Evolutionary conservation across 305 asterid genomes (phyloP).

Genomic region (Solanum hybrid): DNA sequence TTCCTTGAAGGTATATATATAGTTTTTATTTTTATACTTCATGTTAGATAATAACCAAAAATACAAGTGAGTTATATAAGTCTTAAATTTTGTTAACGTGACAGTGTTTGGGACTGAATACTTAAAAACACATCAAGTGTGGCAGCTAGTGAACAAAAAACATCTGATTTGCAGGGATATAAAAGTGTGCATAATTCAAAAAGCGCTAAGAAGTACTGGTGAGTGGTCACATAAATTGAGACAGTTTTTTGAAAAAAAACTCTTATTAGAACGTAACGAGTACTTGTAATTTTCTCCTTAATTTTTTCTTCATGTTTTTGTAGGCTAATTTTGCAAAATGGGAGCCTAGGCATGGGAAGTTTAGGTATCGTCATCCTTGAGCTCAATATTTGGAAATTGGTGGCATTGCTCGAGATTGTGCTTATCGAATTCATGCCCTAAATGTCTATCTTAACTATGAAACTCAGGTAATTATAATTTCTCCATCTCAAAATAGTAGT

Average conservation of each 20-base stretch:
- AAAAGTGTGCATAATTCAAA: slow-evolving; percentile 27
- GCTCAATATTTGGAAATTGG: slow-evolving; percentile 35
- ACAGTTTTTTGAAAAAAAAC: neutral
- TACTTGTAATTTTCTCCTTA: neutral
- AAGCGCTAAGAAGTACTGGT: slow-evolving; percentile 27
- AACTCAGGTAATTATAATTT: slow-evolving; percentile 10
- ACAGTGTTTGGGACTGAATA: slow-evolving; percentile 50
- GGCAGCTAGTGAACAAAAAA: slow-evolving; percentile 18
- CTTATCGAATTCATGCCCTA: slow-evolving; percentile 29
- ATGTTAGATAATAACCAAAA: neutral
- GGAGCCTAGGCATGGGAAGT: slow-evolving; percentile 44
- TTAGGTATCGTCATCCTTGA: slow-evolving; percentile 40
- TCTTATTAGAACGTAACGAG: neutral
- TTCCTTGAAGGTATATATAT: slow-evolving; percentile 27
- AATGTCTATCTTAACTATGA: slow-evolving; percentile 21
- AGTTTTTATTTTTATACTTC: neutral
- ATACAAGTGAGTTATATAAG: neutral
- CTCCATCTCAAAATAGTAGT: neutral
- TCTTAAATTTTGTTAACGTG: neutral
- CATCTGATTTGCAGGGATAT: slow-evolving; percentile 13
- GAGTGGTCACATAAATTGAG: neutral
- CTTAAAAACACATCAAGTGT: slow-evolving; percentile 18
- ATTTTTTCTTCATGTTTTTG: neutral
- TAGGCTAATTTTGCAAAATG: slow-evolving; percentile 44
- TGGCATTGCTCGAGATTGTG: slow-evolving; percentile 46